These are phyloP conservation scores for Royoungia palumana DNA, from an alignment of 768 basidiomycete species.

Conservation along the genomic window DNA sequence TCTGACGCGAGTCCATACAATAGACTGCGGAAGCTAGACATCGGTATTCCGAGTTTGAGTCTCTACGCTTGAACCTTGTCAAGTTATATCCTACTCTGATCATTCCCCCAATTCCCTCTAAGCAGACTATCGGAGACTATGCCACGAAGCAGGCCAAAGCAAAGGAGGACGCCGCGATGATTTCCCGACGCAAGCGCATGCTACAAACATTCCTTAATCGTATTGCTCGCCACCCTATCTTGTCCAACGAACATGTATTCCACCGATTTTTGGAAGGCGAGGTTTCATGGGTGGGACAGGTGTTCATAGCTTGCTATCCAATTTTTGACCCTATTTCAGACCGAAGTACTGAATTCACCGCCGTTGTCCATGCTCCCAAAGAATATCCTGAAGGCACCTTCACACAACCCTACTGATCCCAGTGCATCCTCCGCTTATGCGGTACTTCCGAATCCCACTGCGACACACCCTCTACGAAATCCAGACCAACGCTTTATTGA, in stretches of 20 bases:
- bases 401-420: conserved; percentile 88
- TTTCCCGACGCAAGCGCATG: conserved; percentile 90
- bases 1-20: conserved; percentile 13
- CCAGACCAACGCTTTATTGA: conserved; percentile 96
- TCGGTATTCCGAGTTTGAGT: conserved; percentile 97
- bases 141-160: conserved; percentile 96
- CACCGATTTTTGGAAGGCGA: conserved; percentile 95
- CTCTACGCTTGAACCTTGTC: conserved; percentile 74
- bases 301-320: neutral
- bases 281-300: conserved; percentile 80
- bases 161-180: conserved; percentile 91
- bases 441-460: conserved; percentile 84
- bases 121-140: conserved; percentile 94
- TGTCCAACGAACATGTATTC: conserved; percentile 94
- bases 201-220: conserved; percentile 94
- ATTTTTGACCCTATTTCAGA: conserved; percentile 41
- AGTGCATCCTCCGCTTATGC: conserved; percentile 70
- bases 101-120: conserved; percentile 96
- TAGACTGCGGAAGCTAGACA: conserved; percentile 82
- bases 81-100: conserved; percentile 95
- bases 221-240: conserved; percentile 84
- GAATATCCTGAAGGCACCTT: conserved; percentile 93
- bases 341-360: conserved; percentile 89
- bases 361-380: conserved; percentile 90
- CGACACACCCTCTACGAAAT: conserved; percentile 82